Conservation (phyloP, 2,329 filamentous ascomycete species). For the Sporothrix dimorphospora region DNA sequence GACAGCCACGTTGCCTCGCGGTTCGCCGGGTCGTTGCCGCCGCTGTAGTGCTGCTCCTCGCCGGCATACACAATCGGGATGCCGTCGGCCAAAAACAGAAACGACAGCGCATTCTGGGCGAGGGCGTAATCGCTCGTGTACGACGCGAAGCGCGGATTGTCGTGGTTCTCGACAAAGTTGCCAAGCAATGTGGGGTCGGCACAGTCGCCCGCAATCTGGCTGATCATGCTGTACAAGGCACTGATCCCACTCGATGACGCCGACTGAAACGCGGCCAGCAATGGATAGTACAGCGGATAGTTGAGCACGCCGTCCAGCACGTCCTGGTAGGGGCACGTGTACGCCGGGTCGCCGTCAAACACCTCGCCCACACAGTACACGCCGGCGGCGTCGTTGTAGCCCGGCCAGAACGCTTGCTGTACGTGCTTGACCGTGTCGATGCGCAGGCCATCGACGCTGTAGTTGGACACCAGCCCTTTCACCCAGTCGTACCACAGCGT, state of each 20-base stretch:
- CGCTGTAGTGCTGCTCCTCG: slow-evolving; percentile 63
- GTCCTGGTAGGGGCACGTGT: slow-evolving; percentile 56
- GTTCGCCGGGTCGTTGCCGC: slow-evolving; percentile 52
- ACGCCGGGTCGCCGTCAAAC: slow-evolving; percentile 55
- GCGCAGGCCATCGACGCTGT: slow-evolving; percentile 59
- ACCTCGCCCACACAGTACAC: slow-evolving; percentile 66
- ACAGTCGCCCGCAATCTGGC: slow-evolving; percentile 43
- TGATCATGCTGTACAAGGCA: slow-evolving; percentile 46
- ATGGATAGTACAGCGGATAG: slow-evolving; percentile 53
- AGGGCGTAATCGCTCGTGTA: slow-evolving; percentile 57
- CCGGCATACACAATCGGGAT: slow-evolving; percentile 69
- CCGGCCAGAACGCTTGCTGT: slow-evolving; percentile 60
- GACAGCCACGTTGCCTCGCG: slow-evolving; percentile 64
- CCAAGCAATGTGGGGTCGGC: slow-evolving; percentile 52
- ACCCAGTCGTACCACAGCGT: slow-evolving; percentile 62
- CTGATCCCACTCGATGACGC: slow-evolving; percentile 43
- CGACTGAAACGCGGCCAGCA: slow-evolving; percentile 44
- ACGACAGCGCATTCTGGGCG: slow-evolving; percentile 64
- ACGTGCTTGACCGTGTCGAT: slow-evolving; percentile 67
- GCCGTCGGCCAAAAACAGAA: slow-evolving; percentile 45
- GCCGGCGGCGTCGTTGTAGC: slow-evolving; percentile 56
- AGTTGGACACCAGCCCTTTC: slow-evolving; percentile 58
- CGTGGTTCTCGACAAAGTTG: slow-evolving; percentile 63
- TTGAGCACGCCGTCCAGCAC: slow-evolving; percentile 62
- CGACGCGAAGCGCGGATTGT: slow-evolving; percentile 57